Conservation (phyloP, 2,329 filamentous ascomycete genomes). For the Ophiostoma sp. region DNA sequence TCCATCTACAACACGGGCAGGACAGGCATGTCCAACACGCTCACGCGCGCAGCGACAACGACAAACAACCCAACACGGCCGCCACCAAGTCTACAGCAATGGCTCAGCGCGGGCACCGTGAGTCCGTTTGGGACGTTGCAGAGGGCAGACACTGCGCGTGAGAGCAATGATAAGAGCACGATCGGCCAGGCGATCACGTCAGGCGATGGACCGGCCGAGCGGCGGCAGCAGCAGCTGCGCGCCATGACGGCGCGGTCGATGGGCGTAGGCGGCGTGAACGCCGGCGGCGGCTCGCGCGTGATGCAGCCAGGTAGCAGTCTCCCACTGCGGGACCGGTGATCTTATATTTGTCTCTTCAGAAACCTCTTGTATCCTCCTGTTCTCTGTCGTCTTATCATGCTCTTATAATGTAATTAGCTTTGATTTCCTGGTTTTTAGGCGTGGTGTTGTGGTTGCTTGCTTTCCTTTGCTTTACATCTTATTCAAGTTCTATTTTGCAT, state of each 20-base stretch:
- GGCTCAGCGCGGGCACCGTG: conserved; percentile 34
- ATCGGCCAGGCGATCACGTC: conserved; percentile 10
- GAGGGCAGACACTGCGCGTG: conserved; percentile 14
- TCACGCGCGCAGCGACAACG: not conserved
- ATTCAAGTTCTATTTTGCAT: not conserved
- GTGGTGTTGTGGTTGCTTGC: not conserved
- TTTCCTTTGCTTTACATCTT: not conserved
- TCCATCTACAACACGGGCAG: conserved; percentile 20
- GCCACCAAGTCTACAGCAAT: conserved; percentile 32
- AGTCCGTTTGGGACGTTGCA: conserved; percentile 35
- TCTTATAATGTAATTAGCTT: too few species aligned
- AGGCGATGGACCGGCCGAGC: conserved; percentile 13
- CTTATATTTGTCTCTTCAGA: not conserved
- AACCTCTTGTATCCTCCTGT: not conserved
- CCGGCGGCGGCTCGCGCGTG: conserved; percentile 11
- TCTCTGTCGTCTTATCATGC: too few species aligned
- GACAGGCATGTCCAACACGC: conserved; percentile 6
- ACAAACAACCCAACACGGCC: conserved; percentile 22
- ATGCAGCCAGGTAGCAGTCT: conserved; percentile 23
- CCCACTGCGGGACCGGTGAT: conserved; percentile 19
- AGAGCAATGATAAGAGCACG: not conserved
- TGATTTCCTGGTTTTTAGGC: not conserved
- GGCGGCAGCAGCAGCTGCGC: conserved; percentile 21
- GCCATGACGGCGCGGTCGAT: conserved; percentile 18
- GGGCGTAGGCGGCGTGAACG: conserved; percentile 23